These are phyloP conservation scores for Amanita inopinata DNA, from an alignment of 768 basidiomycete genomes.

Conservation along the genomic window DNA sequence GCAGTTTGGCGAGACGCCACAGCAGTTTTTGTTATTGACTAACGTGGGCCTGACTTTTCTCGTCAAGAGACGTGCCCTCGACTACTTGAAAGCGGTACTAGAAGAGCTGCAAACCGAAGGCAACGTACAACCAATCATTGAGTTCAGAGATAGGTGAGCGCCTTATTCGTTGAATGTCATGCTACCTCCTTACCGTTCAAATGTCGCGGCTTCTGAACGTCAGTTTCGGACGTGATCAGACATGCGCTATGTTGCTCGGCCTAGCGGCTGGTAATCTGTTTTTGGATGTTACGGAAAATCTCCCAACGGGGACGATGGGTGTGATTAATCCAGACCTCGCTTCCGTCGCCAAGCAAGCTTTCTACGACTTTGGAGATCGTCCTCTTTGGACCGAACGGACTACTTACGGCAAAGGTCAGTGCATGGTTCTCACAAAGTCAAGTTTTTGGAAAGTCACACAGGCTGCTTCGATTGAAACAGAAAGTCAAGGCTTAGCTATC, in stretches of 20 bases:
- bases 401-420: slow-evolving; percentile 65
- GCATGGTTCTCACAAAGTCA: not conserved
- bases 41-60: slow-evolving; percentile 81
- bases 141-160: slow-evolving; percentile 70
- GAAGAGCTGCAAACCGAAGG: slow-evolving; percentile 75
- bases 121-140: slow-evolving; percentile 67
- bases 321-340: slow-evolving; percentile 53
- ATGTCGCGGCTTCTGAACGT: slow-evolving; percentile 9
- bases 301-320: slow-evolving; percentile 35
- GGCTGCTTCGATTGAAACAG: slow-evolving; percentile 23
- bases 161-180: not conserved
- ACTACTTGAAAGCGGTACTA: slow-evolving; percentile 73
- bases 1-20: slow-evolving; percentile 66
- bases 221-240: slow-evolving; percentile 88
- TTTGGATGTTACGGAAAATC: slow-evolving; percentile 47
- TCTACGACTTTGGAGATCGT: slow-evolving; percentile 79
- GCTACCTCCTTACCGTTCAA: not conserved
- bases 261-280: slow-evolving; percentile 81
- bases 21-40: slow-evolving; percentile 81
- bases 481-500: slow-evolving; percentile 60
- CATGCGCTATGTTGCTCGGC: slow-evolving; percentile 84
- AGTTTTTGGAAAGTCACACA: slow-evolving; percentile 14
- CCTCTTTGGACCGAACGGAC: slow-evolving; percentile 75
- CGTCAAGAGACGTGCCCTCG: slow-evolving; percentile 72
- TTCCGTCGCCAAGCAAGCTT: slow-evolving; percentile 71